phyloP scores from a whole-genome alignment of 768 basidiomycete genomes.

The Sarcodon sp. region DNA sequence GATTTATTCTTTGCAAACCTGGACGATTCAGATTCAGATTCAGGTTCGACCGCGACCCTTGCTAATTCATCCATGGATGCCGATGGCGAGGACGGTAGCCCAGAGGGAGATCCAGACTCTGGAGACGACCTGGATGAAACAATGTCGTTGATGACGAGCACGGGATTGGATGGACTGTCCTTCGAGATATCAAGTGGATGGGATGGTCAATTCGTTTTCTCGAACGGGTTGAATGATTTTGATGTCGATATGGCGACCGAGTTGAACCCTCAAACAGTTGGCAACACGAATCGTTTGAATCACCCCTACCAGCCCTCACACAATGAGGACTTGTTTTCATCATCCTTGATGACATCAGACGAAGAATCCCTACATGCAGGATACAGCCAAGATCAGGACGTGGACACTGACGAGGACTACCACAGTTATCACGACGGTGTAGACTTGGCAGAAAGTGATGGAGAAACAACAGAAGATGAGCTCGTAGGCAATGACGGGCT shows the following conservation, averaged over 20 bases:
- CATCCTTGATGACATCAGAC: slow-evolving; percentile 42
- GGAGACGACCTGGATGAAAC: slow-evolving; percentile 13
- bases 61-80: slow-evolving; percentile 29
- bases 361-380: slow-evolving; percentile 8
- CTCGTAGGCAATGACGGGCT: slow-evolving; percentile 65
- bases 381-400: slow-evolving; percentile 20
- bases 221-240: slow-evolving; percentile 7
- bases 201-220: slow-evolving; percentile 13
- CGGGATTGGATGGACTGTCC: slow-evolving; percentile 14
- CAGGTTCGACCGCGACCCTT: slow-evolving; percentile 28
- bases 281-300: slow-evolving; percentile 5
- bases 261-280: slow-evolving; percentile 1
- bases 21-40: slow-evolving; percentile 29
- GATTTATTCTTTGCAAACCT: slow-evolving; percentile 78
- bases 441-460: slow-evolving; percentile 31
- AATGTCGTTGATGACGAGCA: slow-evolving; percentile 13
- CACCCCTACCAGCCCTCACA: too few species aligned
- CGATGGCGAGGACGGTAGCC: slow-evolving; percentile 17
- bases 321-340: slow-evolving; percentile 3
- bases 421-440: slow-evolving; percentile 26
- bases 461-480: slow-evolving; percentile 77
- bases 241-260: slow-evolving; percentile 23
- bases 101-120: slow-evolving; percentile 13
- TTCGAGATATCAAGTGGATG: slow-evolving; percentile 7
- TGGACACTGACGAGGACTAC: slow-evolving; percentile 24